Base-by-base conservation (phyloP, 2,329 filamentous ascomycete genomes). In the Beauveria bassiana region DNA sequence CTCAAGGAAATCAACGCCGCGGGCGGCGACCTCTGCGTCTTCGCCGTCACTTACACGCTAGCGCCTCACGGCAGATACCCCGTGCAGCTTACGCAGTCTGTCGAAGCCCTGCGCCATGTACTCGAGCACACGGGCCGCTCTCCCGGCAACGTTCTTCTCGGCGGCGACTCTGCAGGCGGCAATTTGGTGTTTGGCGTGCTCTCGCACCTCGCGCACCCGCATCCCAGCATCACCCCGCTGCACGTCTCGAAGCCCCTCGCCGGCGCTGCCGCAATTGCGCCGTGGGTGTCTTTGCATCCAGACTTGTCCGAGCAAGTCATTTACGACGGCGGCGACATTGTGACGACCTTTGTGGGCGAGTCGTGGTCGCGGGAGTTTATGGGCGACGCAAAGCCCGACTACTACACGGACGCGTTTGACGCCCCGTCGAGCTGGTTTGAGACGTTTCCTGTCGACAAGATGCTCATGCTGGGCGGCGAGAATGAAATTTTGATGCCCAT, bases 111-210 rank as follows among this genome's bases (percentile, higher is more conserved):
- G 38, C 64, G 66, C 28, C 64, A 67, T 47, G 55, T 68, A 2
- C 26, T 68, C 26, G 58, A 54, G 24, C 34, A 62, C 8, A 63
- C 63, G 2, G 43, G 56, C 18, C 64, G 61, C 2, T 51, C 50
- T 14, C 65, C 66, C 5, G 50, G 53, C 7, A 61, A 62, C 24
- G 62, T 68, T 2, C 51, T 67, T 8, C 56, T 68, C 12, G 66
- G 65, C 49, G 67, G 67, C 42, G 67, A 68, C 51, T 68, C 67
- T 2, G 67, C 67, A 1, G 67, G 67, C 47, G 67, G 63, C 14
- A 67, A 67, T 45, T 59, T 68, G 14, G 64, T 58, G 42, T 40
- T 67, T 20, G 66, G 65, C 31, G 65, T 68, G 18, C 61, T 68
- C 22, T 66, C 66, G 8, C 66, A 68, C 56, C 55, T 67, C 5